phyloP scores from a whole-genome alignment of 495 filamentous ascomycete genomes.

The Arthonia radiata region DNA sequence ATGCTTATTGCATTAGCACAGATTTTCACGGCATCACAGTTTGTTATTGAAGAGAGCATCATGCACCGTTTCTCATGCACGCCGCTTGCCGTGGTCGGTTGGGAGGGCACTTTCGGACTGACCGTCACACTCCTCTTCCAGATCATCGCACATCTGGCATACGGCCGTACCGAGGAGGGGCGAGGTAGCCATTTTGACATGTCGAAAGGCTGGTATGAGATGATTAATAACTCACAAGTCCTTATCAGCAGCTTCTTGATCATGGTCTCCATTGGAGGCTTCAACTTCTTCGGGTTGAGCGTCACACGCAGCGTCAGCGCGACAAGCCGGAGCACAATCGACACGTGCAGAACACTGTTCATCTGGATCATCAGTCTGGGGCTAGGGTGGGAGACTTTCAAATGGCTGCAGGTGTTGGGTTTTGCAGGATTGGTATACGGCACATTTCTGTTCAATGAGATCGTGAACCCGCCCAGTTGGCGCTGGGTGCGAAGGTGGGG shows the following conservation, averaged over 20 bases:
- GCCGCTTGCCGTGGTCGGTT: slow-evolving; percentile 76
- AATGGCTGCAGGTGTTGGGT: slow-evolving; percentile 82
- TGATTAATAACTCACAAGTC: slow-evolving; percentile 42
- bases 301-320: slow-evolving; percentile 75
- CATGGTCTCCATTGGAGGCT: slow-evolving; percentile 93
- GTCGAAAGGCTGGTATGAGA: slow-evolving; percentile 56
- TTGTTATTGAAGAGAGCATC: slow-evolving; percentile 86
- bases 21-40: slow-evolving; percentile 90
- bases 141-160: slow-evolving; percentile 46
- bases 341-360: slow-evolving; percentile 91
- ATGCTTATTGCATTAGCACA: slow-evolving; percentile 77
- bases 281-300: slow-evolving; percentile 93
- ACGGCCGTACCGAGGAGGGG: slow-evolving; percentile 52
- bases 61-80: slow-evolving; percentile 74
- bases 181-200: slow-evolving; percentile 72
- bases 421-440: slow-evolving; percentile 84
- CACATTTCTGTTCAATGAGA: slow-evolving; percentile 89
- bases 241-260: slow-evolving; percentile 56
- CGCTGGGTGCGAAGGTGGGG: slow-evolving; percentile 23
- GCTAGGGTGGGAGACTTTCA: slow-evolving; percentile 92
- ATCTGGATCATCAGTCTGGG: slow-evolving; percentile 92
- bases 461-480: slow-evolving; percentile 54
- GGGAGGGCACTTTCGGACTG: slow-evolving; percentile 90
- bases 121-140: slow-evolving; percentile 56
- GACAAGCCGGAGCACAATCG: slow-evolving; percentile 81